Percentiles rank a stretch among this genome's conserved stretches.
These are phyloP conservation scores for Pelargonium fulgidum DNA, from an alignment of 441 rosid genomes.

Conservation along the genomic window DNA sequence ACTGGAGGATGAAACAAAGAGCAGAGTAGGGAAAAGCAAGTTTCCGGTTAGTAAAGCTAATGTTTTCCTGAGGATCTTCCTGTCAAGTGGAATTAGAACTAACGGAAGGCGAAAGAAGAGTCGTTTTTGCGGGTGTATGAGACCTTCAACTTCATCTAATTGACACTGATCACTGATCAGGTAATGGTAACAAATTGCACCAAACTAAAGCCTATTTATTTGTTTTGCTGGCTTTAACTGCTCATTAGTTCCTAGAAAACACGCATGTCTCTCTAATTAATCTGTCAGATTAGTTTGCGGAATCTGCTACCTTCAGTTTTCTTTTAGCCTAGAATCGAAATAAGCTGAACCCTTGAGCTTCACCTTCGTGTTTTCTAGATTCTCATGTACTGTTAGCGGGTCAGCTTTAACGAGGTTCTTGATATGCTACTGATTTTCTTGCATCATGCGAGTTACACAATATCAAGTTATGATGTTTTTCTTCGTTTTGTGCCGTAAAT, in stretches of 20 bases:
- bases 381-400: not conserved
- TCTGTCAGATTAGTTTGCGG: constrained; percentile 18
- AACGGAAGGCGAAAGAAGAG: constrained; percentile 45
- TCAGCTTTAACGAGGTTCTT: no score
- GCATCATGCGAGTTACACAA: no score
- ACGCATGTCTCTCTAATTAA: constrained; percentile 6
- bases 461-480: no score
- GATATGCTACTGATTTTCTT: no score
- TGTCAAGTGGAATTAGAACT: constrained; percentile 49
- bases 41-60: constrained; percentile 54
- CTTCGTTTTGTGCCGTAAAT: no score
- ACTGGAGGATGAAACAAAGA: constrained; percentile 65
- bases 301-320: constrained; percentile 6
- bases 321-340: constrained; percentile 1
- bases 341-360: constrained; percentile 6
- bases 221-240: constrained; percentile 9
- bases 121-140: constrained; percentile 68
- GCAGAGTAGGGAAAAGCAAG: constrained; percentile 34
- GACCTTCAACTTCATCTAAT: constrained; percentile 31
- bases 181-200: constrained; percentile 11
- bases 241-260: constrained; percentile 8
- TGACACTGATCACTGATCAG: constrained; percentile 32
- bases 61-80: constrained; percentile 59
- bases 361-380: constrained; percentile 1
- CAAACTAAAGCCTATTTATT: not conserved